Evolutionary conservation across 768 basidiomycete species (phyloP), one percentile per base, ranked within the genome.

Genomic region (Kondoa subrosea): DNA sequence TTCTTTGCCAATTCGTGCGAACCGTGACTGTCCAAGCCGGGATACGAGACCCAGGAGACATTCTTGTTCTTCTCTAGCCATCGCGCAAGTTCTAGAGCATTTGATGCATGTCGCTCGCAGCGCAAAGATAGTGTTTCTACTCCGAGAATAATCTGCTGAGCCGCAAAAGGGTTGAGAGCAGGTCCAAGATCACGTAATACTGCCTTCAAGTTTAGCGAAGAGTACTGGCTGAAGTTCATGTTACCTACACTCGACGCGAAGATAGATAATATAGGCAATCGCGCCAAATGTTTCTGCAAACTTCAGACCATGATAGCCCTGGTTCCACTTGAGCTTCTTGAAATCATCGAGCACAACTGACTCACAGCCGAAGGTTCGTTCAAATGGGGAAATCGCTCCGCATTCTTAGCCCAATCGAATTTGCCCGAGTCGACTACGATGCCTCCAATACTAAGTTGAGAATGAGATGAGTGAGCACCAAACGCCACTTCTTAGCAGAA

Each of bases 381-480:
- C 78, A 89, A 87, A 2, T 80, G 80, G 1, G 87, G 85, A 80
- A 88, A 88, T 27, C 57, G 67, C 71, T 81, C 82, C 27, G 85
- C 85, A 8, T 84, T 85, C 59, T 76, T 79, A 1, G 61, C 65
- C 73, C 72, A 74, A 79, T 88, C 84, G 73, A 88, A 89, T 66
- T 85, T 86, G 82, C 87, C 87, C 8, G 82, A 81, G 75, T 88
- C 87, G 60, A 89, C 76, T 68, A 90, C 78, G 31, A 88, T 83
- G 56, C 88, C 88, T 2, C 81, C 87, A 60, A 90, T 87, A n/a
- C n/a, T n/a, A n/a, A n/a, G n/a, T n/a, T n/a, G n/a, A n/a, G n/a
- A n/a, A n/a, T n/a, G n/a, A n/a, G n/a, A n/a, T n/a, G n/a, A n/a
- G n/a, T n/a, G n/a, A n/a, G n/a, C n/a, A n/a, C n/a, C n/a, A n/a